Evolutionary conservation across 2,329 filamentous ascomycete genomes (phyloP).

Genomic region (Diplodia scrobiculata): DNA sequence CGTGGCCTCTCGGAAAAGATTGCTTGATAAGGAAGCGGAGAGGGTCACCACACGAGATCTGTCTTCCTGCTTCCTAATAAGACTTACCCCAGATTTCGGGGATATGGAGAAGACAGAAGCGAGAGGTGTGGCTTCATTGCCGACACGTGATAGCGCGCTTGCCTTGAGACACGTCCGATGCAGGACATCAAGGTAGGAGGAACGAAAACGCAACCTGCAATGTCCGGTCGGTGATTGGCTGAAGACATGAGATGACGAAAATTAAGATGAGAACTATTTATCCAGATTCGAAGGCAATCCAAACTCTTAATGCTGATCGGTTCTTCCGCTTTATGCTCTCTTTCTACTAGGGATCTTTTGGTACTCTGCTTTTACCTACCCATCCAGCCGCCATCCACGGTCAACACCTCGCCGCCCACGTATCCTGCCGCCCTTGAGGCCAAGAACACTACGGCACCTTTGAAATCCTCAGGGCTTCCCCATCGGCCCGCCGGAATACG

Average conservation of each 20-base stretch:
- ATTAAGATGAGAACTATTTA: conserved; percentile 1
- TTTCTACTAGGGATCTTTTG: background rate
- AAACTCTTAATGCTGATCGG: background rate
- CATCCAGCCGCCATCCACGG: conserved; percentile 94
- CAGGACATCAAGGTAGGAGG: conserved; percentile 7
- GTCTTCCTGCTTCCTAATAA: background rate
- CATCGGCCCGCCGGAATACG: conserved; percentile 83
- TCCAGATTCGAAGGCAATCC: background rate
- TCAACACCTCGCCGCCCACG: conserved; percentile 77
- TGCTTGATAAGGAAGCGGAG: background rate
- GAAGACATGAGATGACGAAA: background rate
- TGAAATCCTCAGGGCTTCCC: conserved; percentile 84
- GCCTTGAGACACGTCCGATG: background rate
- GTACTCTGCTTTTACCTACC: conserved; percentile 59
- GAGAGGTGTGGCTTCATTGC: background rate
- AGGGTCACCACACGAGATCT: background rate
- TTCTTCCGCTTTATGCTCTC: background rate
- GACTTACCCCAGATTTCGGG: conserved; percentile 4
- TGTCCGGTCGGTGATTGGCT: background rate
- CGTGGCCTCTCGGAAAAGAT: background rate
- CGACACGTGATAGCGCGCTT: conserved; percentile 15
- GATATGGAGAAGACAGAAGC: background rate
- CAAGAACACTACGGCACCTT: conserved; percentile 76
- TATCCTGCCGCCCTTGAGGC: conserved; percentile 76
- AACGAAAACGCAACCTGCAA: background rate